A percentile compares a stretch with the other conserved stretches of the same genome.
Evolutionary conservation across 345 rosid species (phyloP).

Genomic region (Carallia pectinifolia): DNA sequence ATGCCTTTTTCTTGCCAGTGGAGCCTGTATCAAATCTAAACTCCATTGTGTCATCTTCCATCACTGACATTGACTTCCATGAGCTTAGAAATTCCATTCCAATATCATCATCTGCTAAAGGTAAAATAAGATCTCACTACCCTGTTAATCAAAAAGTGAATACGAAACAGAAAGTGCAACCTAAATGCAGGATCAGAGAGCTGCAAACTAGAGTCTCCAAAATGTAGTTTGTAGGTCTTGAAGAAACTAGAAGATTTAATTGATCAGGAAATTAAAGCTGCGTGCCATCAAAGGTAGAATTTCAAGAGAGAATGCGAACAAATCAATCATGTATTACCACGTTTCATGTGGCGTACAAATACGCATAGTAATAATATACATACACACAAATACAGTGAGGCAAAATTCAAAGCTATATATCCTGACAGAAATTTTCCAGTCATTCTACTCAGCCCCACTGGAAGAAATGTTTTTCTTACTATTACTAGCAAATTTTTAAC

Average conservation of each 20-base stretch:
- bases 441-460: too few species aligned
- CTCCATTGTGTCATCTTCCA: slow-evolving; percentile 65
- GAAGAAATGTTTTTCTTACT: too few species aligned
- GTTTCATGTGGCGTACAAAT: too few species aligned
- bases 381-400: too few species aligned
- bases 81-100: slow-evolving; percentile 71
- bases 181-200: background rate
- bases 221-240: background rate
- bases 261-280: background rate
- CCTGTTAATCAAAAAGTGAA: background rate
- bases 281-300: background rate
- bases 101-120: slow-evolving; percentile 58
- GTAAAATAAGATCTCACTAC: background rate
- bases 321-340: too few species aligned
- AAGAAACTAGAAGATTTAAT: background rate
- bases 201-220: background rate
- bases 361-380: too few species aligned
- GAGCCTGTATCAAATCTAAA: slow-evolving; percentile 54
- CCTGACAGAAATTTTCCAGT: too few species aligned
- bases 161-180: background rate
- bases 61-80: slow-evolving; percentile 62
- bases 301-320: background rate
- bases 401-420: too few species aligned
- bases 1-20: slow-evolving; percentile 56
- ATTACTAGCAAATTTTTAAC: too few species aligned